Base-by-base conservation (phyloP, 305 asterid genomes). In the Fraxinus floribunda region DNA sequence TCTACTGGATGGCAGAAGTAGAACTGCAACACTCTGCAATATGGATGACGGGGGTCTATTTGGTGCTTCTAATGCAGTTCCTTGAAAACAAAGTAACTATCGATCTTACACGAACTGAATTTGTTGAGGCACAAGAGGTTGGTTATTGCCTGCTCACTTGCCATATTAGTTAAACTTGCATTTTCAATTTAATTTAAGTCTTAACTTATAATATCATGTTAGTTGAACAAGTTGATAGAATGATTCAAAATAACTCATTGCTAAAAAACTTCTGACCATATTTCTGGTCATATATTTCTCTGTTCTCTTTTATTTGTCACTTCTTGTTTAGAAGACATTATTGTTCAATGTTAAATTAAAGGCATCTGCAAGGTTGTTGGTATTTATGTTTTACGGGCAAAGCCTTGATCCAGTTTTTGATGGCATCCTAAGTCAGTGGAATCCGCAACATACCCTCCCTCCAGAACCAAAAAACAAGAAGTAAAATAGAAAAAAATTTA, bases 121-220 rank as follows among this genome's bases (percentile, higher is more conserved):
- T 93, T 88, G 87, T 88, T 24, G 99, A 96, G 88, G 99, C 98
- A 0, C 99, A 93, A 87, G 93, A 90, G 98, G 98, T 94, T 88
- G 81, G 92, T 88, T 77, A 60, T 84, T 74, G 55, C 85, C 79
- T 79, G 60, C 72, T 60, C 80, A 60, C 18, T 79, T 38, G 71
- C 57, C 78, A 72, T 72, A 75, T 83, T 82, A 30, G 73, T 83
- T 39, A 36, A 24, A 60, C 39, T 38, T 81, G 81, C 70, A 44
- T 75, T 71, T 80, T 57, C 57, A 30, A 36, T 75, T 64, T 66
- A 76, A 9, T 3, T 22, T 11, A 66, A 4, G 18, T 57, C 81
- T 75, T 75, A 68, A 66, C 26, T 78, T 15, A 46, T 46, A 41
- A 57, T 60, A 34, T 73, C 78, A 52, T 52, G 77, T 34, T 55